These are phyloP conservation scores for Tylopilus orsonianus DNA, from an alignment of 1,284 basidiomycete species.

Conservation along the genomic window DNA sequence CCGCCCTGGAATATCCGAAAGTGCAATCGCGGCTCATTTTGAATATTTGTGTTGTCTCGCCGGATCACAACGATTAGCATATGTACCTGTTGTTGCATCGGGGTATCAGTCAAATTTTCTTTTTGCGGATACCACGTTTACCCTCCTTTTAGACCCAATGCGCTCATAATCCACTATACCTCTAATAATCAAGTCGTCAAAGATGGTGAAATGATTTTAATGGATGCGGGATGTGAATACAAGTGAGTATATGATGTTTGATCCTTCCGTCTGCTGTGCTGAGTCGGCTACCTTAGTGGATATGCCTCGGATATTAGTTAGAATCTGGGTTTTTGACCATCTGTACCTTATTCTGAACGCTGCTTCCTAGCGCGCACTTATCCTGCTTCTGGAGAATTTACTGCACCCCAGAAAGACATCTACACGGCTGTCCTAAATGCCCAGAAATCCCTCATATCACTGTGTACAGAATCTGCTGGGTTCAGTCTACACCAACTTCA, in stretches of 20 bases:
- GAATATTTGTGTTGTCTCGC: slow-evolving; percentile 79
- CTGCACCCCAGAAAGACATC: slow-evolving; percentile 79
- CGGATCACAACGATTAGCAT: slow-evolving; percentile 85
- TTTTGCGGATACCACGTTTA: slow-evolving; percentile 9
- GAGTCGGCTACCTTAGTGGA: slow-evolving; percentile 50
- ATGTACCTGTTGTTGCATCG: slow-evolving; percentile 93
- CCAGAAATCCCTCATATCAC: slow-evolving; percentile 66
- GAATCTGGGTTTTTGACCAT: slow-evolving; percentile 23
- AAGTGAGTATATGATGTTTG: slow-evolving; percentile 50
- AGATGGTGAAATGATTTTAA: slow-evolving; percentile 76
- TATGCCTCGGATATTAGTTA: slow-evolving; percentile 95
- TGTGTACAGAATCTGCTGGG: slow-evolving; percentile 58
- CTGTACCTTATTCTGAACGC: slow-evolving; percentile 11
- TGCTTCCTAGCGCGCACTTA: slow-evolving; percentile 74
- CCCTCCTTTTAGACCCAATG: slow-evolving; percentile 60
- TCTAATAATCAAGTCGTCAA: slow-evolving; percentile 79
- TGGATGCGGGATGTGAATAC: slow-evolving; percentile 91
- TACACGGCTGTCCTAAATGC: slow-evolving; percentile 83
- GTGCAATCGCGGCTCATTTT: slow-evolving; percentile 80
- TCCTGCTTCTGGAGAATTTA: slow-evolving; percentile 82
- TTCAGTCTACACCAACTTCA: slow-evolving; percentile 80
- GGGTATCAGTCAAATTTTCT: slow-evolving; percentile 52
- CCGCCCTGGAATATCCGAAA: slow-evolving; percentile 69
- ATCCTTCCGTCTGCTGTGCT: slow-evolving; percentile 5
- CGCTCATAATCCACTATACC: slow-evolving; percentile 90